Base-by-base conservation (phyloP, 164 flowering plant genomes). In the Stephania japonica region DNA sequence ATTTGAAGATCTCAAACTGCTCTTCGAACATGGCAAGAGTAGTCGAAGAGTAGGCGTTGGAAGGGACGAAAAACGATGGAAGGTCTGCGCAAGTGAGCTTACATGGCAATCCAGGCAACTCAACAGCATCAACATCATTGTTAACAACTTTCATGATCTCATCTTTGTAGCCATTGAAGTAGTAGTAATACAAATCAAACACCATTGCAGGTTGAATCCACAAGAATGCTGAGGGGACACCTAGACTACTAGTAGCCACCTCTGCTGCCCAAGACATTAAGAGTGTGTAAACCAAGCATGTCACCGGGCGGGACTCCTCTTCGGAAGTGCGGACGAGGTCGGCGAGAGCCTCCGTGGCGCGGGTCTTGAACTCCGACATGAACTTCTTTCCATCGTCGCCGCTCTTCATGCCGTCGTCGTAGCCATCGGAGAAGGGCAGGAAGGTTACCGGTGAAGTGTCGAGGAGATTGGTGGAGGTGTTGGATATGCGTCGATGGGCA, bases 201-300 rank as follows among this genome's bases (percentile, higher is more conserved):
- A 69, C 38, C 6, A 61, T 21, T 0, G 71, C 71, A 11, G 71
- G 38, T 21, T 69, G 71, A 21, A 14, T 68, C 71, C 73, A 76
- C 84, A 53, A 53, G 2, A 49, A 16, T 0, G 77, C 79, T 13
- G 85, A 78, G 1, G 84, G 85, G 9, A 85, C 32, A 59, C 71
- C 47, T 13, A 49, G 72, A 23, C 73, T 73, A 23, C 73, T 73
- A 65, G 74, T 77, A 1, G 88, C 86, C 70, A 87, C 88, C 19
- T 47, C 76, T 0, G 85, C 84, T 0, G 67, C 89, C 93, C 91
- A 88, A 0, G 89, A 83, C 5, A 88, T 68, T 41, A 83, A 53
- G 6, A 78, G 11, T 0, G 84, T 77, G 80, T 86, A 88, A n/a
- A 84, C 77, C 7, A 89, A 0, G 75, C 87, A 83, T 0, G 81